Evolutionary conservation across 2,329 filamentous ascomycete genomes (phyloP).

Genomic region (Dothideomycetes sp.): DNA sequence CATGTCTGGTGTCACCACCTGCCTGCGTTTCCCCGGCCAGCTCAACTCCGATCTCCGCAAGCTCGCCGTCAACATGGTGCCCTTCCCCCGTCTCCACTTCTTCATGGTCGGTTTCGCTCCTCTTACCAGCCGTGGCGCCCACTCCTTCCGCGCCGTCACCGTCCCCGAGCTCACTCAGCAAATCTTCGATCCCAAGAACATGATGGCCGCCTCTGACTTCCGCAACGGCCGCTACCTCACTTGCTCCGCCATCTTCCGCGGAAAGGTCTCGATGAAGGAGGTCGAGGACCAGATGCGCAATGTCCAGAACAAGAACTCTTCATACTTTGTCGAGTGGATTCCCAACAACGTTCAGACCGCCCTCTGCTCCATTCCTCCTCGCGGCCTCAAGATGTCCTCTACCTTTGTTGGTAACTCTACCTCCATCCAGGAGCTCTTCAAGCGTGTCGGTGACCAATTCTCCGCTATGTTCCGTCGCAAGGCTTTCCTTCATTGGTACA

Average conservation of each 20-base stretch:
- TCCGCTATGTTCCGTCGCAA: constrained; percentile 99
- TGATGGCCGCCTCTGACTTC: constrained; percentile 99
- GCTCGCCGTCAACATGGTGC: constrained; percentile 99
- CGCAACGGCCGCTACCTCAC: constrained; percentile 99
- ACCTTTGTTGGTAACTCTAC: constrained; percentile 99
- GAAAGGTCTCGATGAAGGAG: constrained; percentile 99
- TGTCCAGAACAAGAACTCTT: constrained; percentile 98
- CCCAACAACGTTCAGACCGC: constrained; percentile 99
- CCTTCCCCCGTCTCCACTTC: constrained; percentile 99
- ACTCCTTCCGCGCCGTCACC: constrained; percentile 95
- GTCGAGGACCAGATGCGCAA: constrained; percentile 99
- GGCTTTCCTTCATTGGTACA: constrained; percentile 99
- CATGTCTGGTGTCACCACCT: constrained; percentile 99
- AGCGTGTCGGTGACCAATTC: constrained; percentile 99
- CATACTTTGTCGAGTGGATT: constrained; percentile 99
- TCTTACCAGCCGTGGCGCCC: constrained; percentile 80
- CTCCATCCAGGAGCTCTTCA: constrained; percentile 99
- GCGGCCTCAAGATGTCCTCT: constrained; percentile 96
- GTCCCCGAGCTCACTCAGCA: constrained; percentile 99
- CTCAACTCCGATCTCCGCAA: constrained; percentile 99
- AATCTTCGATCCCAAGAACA: constrained; percentile 99
- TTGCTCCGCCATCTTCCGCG: constrained; percentile 99
- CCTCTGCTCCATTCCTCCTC: constrained; percentile 95
- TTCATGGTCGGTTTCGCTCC: constrained; percentile 99
- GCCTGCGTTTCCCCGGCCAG: constrained; percentile 97